A percentile compares a stretch with the other conserved stretches of the same genome.
Conservation (phyloP, 306 rosid genomes). For the Cucumis melo region DNA sequence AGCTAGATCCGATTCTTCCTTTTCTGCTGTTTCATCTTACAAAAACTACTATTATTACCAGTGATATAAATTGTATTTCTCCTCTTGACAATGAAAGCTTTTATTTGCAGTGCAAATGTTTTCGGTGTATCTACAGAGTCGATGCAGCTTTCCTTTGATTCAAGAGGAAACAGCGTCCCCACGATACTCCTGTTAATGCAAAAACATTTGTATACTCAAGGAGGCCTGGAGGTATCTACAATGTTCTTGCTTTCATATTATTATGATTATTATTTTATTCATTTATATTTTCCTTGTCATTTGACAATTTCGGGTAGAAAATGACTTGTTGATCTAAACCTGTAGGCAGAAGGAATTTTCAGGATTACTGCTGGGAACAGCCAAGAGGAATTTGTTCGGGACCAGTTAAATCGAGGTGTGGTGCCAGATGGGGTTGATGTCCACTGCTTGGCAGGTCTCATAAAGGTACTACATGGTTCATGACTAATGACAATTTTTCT, state of each 20-base stretch:
- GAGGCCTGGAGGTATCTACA: slow-evolving; percentile 75
- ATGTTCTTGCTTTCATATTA: not conserved
- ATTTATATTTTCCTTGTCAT: not conserved
- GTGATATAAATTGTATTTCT: not conserved
- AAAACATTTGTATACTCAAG: slow-evolving; percentile 67
- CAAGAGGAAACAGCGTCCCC: slow-evolving; percentile 95
- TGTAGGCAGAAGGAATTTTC: slow-evolving; percentile 97
- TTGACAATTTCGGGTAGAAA: slow-evolving; percentile 5
- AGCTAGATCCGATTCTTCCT: not conserved
- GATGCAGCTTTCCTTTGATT: slow-evolving; percentile 97
- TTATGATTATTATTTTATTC: too few relatives aligned
- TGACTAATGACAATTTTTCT: not conserved
- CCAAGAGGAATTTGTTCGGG: slow-evolving; percentile 90
- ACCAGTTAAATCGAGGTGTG: slow-evolving; percentile 73
- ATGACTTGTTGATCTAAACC: slow-evolving; percentile 15
- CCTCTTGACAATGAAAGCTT: slow-evolving; percentile 13
- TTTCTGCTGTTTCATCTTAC: not conserved
- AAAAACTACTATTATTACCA: not conserved
- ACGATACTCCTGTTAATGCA: slow-evolving; percentile 86
- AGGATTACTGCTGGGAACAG: slow-evolving; percentile 84
- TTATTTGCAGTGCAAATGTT: slow-evolving; percentile 59
- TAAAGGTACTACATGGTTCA: slow-evolving; percentile 44
- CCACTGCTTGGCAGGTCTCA: slow-evolving; percentile 93
- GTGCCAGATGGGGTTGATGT: slow-evolving; percentile 70
- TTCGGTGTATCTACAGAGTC: slow-evolving; percentile 98